Evolutionary conservation across 345 rosid genomes (phyloP).

Genomic region (Barbarea vulgaris): DNA sequence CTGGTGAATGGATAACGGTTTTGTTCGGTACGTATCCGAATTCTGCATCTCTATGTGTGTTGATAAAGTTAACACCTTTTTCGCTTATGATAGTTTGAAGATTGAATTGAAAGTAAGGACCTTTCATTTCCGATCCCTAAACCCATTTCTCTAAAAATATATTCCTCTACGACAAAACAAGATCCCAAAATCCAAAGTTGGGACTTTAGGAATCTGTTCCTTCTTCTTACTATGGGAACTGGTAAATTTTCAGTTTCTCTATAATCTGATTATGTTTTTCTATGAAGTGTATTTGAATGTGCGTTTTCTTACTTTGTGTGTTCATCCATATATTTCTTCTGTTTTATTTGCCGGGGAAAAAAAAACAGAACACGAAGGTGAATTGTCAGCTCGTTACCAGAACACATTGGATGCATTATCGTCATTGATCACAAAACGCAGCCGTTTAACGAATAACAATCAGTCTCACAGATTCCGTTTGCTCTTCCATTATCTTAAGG

Average conservation of each 20-base stretch:
- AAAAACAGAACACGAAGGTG: slow-evolving; percentile 39
- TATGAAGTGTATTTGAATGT: neutral
- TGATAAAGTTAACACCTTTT: slow-evolving; percentile 24
- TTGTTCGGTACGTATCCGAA: slow-evolving; percentile 36
- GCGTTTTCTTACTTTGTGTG: neutral
- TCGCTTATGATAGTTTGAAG: slow-evolving; percentile 19
- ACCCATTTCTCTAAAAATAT: slow-evolving; percentile 1
- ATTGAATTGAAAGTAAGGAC: slow-evolving; percentile 17
- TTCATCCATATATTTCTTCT: neutral
- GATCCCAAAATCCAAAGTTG: neutral
- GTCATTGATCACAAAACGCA: slow-evolving; percentile 81
- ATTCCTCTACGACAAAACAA: neutral
- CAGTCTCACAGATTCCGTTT: slow-evolving; percentile 69
- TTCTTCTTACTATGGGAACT: slow-evolving; percentile 24
- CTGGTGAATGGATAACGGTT: slow-evolving; percentile 38
- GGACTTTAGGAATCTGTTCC: neutral
- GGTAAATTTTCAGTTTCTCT: slow-evolving; percentile 6
- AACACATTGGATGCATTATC: slow-evolving; percentile 78
- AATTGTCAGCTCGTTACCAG: slow-evolving; percentile 50
- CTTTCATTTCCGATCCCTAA: slow-evolving; percentile 37
- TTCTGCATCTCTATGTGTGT: neutral
- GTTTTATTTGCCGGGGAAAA: neutral
- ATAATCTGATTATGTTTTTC: neutral
- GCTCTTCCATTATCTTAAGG: slow-evolving; percentile 82
- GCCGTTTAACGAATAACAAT: slow-evolving; percentile 61